Evolutionary conservation across 306 rosid genomes (phyloP).

Genomic region (Oemleria cerasiformis): DNA sequence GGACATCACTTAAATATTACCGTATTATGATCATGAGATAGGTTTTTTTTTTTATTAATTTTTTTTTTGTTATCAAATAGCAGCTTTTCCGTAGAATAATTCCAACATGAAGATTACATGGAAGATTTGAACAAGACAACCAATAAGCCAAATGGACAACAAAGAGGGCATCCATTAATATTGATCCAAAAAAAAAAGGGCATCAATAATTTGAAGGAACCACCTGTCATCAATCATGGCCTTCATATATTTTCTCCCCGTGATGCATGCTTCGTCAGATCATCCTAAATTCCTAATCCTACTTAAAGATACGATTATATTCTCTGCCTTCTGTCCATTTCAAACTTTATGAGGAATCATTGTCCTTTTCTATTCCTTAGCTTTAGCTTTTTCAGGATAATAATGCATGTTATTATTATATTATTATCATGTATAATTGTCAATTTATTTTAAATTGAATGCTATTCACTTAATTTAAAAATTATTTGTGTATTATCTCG

Average conservation of each 20-base stretch:
- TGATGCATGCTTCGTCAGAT: background rate
- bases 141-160: no score
- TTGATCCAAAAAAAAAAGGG: no score
- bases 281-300: background rate
- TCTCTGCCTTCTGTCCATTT: background rate
- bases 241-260: constrained; percentile 14
- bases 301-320: background rate
- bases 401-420: background rate
- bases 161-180: background rate
- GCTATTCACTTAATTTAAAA: background rate
- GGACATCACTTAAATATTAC: no score
- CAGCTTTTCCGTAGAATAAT: no score
- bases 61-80: no score
- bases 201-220: background rate
- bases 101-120: no score
- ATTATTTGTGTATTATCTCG: no score
- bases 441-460: background rate
- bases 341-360: constrained; percentile 17
- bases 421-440: no score
- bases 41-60: no score
- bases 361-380: background rate
- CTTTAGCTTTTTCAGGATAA: constrained; percentile 2
- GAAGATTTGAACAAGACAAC: no score
- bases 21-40: no score
- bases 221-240: constrained; percentile 1